Base-by-base conservation (phyloP, 495 filamentous ascomycete genomes). In the Neurospora africana region DNA sequence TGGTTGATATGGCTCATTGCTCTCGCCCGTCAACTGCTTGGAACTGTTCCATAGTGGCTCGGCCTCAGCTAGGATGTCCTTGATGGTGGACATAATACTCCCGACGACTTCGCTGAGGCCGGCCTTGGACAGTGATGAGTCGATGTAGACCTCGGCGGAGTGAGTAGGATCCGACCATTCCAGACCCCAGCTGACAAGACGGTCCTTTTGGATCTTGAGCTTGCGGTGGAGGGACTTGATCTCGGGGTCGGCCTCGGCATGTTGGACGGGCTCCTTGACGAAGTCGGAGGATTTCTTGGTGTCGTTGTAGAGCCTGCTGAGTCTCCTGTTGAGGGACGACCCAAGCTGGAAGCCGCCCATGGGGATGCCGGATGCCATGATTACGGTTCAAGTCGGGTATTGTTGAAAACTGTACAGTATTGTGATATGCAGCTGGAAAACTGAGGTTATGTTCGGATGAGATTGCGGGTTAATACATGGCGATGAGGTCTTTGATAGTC, bases 241-340 rank as follows among this genome's bases (percentile, higher is more conserved):
- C 74, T 89, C 86, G 65, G 86, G 86, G 70, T 87, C 86, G 67
- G 81, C 81, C 38, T 84, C 85, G 70, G 83, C 83, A 68, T 83
- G 85, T 75, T 88, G 91, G 39, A 86, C 87, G 8, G 90, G 89
- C 23, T 91, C 91, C 71, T 91, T 91, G 74, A 93, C 88, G 75
- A 91, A 92, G 79, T 94, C 91, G 81, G 91, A 94, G 17, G 91
- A 93, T 69, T 90, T 91, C 78, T 97, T 97, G 67, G 93, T 95
- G 82, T 97, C 93, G 75, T 93, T 91, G 81, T 97, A 97, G 76
- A 97, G 87, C 81, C 95, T 91, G 68, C 93, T 95, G 44, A 97
- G 86, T 73, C 93, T 89, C 72, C 91, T 87, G 79, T 89, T 88
- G 73, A 89, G 82, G 69, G 87, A 83, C 67, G 76, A 73, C 53